Conservation (phyloP, 73 alveolate species). For the Chromera velia region DNA sequence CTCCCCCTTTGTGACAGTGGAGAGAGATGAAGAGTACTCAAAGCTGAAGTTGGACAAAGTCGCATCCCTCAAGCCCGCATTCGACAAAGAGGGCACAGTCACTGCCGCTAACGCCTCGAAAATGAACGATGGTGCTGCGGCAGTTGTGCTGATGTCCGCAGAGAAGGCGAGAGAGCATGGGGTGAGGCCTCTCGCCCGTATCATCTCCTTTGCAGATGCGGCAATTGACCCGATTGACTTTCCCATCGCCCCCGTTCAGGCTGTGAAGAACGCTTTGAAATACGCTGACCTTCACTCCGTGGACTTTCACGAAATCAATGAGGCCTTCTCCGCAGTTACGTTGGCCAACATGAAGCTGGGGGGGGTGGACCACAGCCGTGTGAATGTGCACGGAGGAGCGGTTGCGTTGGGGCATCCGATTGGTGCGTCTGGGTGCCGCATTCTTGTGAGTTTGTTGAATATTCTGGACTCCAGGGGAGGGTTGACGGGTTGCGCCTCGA, state of each 20-base stretch:
- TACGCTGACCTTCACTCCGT: slow-evolving; percentile 22
- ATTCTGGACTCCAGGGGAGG: slow-evolving; percentile 61
- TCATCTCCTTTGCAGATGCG: slow-evolving; percentile 52
- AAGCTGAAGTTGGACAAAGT: slow-evolving; percentile 49
- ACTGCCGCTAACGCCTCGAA: slow-evolving; percentile 64
- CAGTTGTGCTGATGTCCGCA: slow-evolving; percentile 49
- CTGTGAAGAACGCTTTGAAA: slow-evolving; percentile 22
- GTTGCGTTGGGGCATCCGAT: slow-evolving; percentile 89
- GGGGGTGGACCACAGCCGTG: slow-evolving; percentile 56
- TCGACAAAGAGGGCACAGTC: slow-evolving; percentile 48
- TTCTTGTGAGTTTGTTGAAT: slow-evolving; percentile 54
- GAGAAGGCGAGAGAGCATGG: slow-evolving; percentile 34
- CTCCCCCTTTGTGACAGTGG: slow-evolving; percentile 7
- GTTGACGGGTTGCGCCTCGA: slow-evolving; percentile 68
- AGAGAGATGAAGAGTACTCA: slow-evolving; percentile 57
- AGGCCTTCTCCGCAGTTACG: slow-evolving; percentile 42
- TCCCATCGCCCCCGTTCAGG: slow-evolving; percentile 48
- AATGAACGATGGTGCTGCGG: slow-evolving; percentile 62
- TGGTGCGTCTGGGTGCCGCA: slow-evolving; percentile 79
- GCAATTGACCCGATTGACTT: slow-evolving; percentile 52
- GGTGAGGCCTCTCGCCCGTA: slow-evolving; percentile 48
- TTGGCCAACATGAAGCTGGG: slow-evolving; percentile 53
- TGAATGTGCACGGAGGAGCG: slow-evolving; percentile 82
- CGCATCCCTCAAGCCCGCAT: slow-evolving; percentile 50
- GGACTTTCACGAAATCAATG: slow-evolving; percentile 55